Evolutionary conservation across 2,329 filamentous ascomycete species (phyloP), one percentile per base, ranked within the genome.

Genomic region (Gaeumannomyces sp.): DNA sequence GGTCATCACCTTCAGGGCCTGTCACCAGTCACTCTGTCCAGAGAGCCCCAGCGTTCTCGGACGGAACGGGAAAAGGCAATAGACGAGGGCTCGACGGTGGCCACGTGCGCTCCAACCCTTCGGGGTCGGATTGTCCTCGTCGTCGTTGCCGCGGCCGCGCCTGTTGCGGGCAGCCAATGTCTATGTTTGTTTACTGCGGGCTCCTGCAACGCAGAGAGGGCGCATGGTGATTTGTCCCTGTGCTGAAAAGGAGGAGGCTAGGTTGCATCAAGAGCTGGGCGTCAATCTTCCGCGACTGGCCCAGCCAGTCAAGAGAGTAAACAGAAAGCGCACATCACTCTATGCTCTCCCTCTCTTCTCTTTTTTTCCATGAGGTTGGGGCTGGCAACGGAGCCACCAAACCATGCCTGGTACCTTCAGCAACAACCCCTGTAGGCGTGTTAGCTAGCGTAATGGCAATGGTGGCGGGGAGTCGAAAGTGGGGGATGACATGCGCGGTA

Each of bases 241-340:
- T 11, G n/a, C 22, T n/a, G 27, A 64, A 66, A 66, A 58, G 38
- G 28, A 64, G 59, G 65, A 66, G 65, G 65, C 28, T 64, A 66
- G 65, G 62, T 38, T 29, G 59, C 63, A 60, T 59, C 27, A 14
- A 53, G 16, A 60, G 35, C 25, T 28, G 19, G 61, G 19, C 31
- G 33, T 60, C 59, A 50, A 50, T 56, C 28, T 33, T 61, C 31
- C 57, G 45, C 19, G 45, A 60, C 58, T 61, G 63, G 63, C 57
- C 58, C 33, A 38, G 60, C 31, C 33, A 45, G 60, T 28, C 29
- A 27, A 61, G 27, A 29, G 58, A 53, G 63, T 68, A 65, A 68
- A 68, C 67, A 68, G 60, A 59, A 13, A 13, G 27, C n/a, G 33
- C 45, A 38, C 58, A 64, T 64, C 63, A 56, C 63, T 35, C 45